phyloP scores from a whole-genome alignment of 345 rosid genomes.

The Camelina neglecta region DNA sequence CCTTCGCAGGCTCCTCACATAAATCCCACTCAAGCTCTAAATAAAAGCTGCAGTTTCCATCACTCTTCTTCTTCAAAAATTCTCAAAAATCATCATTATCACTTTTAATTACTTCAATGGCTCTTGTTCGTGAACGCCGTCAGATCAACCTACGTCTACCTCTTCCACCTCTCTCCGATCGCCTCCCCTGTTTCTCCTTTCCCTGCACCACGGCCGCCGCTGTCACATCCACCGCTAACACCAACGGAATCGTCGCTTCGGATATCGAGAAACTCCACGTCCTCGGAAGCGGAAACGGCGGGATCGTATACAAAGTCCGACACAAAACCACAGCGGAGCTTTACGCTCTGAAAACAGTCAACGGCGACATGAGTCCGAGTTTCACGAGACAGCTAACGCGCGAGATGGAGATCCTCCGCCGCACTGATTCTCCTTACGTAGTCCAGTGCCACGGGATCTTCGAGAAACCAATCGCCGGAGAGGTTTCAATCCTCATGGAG shows the following conservation, averaged over 20 bases:
- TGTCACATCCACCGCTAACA: background rate
- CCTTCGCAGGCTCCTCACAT: background rate
- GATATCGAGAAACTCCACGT: constrained; percentile 65
- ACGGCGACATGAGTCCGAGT: constrained; percentile 53
- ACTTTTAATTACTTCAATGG: constrained; percentile 4
- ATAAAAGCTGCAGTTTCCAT: constrained; percentile 10
- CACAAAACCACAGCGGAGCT: constrained; percentile 56
- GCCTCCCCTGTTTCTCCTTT: constrained; percentile 56
- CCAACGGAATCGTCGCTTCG: constrained; percentile 32
- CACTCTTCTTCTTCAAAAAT: constrained; percentile 10
- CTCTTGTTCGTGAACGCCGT: constrained; percentile 30
- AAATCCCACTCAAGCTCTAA: constrained; percentile 7
- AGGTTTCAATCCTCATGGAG: constrained; percentile 67
- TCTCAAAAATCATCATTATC: background rate
- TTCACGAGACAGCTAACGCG: constrained; percentile 61
- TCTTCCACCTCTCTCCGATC: constrained; percentile 54
- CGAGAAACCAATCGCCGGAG: constrained; percentile 59
- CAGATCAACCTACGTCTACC: constrained; percentile 34
- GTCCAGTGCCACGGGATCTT: constrained; percentile 61
- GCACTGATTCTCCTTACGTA: constrained; percentile 61
- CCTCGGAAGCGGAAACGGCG: constrained; percentile 79
- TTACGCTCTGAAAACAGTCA: constrained; percentile 67
- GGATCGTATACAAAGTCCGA: constrained; percentile 70
- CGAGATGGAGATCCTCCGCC: constrained; percentile 77
- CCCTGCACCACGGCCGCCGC: constrained; percentile 15